Base-by-base conservation (phyloP, 2,329 filamentous ascomycete genomes). In the Juglanconis oblonga region DNA sequence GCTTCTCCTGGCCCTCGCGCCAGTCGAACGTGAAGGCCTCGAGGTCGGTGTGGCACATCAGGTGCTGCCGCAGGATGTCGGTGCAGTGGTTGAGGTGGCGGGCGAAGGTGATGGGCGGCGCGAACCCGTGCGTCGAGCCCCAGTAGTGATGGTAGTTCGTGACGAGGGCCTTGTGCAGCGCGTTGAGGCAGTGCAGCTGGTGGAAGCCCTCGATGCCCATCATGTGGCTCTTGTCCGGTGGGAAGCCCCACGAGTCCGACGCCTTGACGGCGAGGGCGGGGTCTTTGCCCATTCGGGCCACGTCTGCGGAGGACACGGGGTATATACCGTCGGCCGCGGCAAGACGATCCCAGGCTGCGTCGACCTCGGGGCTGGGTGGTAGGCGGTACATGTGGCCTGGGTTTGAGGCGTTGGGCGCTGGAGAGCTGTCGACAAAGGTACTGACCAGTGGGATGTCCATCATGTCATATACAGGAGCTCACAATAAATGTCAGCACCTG, bases 181-280 rank as follows among this genome's bases (percentile, higher is more conserved):
- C 32, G 35, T 59, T 54, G 33, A 59, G 57, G n/a, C 57, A 59
- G 51, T 59, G 57, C 14, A 59, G 32, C 42, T 59, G 57, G 51
- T 59, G 57, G 17, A 59, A 59, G 35, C 45, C 57, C 31, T 59
- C 57, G 44, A 59, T 59, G n/a, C 49, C 49, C 49, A 52, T 52
- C 49, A 52, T 52, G 10, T 36, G 32, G 33, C 33, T 32, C 49
- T 38, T 52, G 6, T 52, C 49, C 14, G n/a, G 14, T 10, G 49
- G 49, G 6, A 52, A 52, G 2, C 49, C 49, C 7, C 17, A 52
- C 24, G 49, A 38, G 6, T 14, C 32, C 6, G 49, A 33, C n/a
- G 31, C 49, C 17, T 52, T 52, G 32, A 52, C 49, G 32, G 49
- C 14, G 33, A 36, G 38, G 33, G 49, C 49, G 7, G 49, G 49